Base-by-base conservation (phyloP, 306 rosid species). In the Alnus glutinosa region DNA sequence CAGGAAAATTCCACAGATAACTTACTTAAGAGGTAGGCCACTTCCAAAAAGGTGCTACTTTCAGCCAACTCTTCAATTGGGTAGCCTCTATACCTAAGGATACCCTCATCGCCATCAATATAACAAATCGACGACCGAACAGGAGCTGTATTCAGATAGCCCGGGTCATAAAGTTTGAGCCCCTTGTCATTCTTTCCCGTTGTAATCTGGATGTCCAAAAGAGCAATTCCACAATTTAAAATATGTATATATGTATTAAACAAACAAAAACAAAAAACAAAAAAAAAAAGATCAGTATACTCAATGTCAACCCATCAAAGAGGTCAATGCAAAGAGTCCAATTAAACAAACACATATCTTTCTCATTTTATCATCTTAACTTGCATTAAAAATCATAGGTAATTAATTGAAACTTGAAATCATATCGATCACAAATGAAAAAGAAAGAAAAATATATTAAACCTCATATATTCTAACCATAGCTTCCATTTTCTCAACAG, bases 11-110 rank as follows among this genome's bases (percentile, higher is more conserved):
- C 19, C 44, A 28, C 15, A 2, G 71, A 16, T n/a, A 30, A 78
- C 92, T 89, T 75, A 92, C 98, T 75, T 85, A 92, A 89, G 83
- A 92, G 97, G 78, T 92, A 94, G 52, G 97, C 88, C 68, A 90
- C 94, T 86, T 94, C 98, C 82, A 83, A 52, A 76, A 42, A 94
- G 75, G 93, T 93, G 77, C 98, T 89, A 71, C 82, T 87, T 86
- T 88, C 94, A 5, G 97, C 97, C 93, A 93, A 82, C 48, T 93
- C 97, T 90, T 93, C 98, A 82, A 93, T 93, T 1, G 97, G 98
- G 77, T 87, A 93, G 36, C 98, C 98, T 75, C 98, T 86, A 74
- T 93, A 93, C 83, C 98, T 85, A 46, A 93, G 98, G 81, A 93
- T 88, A 54, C 98, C 98, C 85, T 86, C 97, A 64, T 93, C 98